Evolutionary conservation across 805 yeast genomes (phyloP), one percentile per base, ranked within the genome.

Genomic region (Yamadazyma phyllophila): DNA sequence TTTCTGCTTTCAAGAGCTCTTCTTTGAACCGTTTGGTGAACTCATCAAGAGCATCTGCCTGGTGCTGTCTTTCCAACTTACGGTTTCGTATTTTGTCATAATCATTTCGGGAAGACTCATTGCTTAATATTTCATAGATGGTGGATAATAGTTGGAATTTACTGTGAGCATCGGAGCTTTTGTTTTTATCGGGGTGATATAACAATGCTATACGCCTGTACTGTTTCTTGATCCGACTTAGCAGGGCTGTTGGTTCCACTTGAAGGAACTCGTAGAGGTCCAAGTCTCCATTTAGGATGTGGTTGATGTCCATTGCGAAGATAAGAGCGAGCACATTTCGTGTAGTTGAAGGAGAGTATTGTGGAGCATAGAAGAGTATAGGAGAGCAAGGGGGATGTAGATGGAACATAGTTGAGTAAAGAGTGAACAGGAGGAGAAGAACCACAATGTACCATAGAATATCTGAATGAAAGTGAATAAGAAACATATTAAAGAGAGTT

Each of bases 121-220:
- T 53, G 7, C 58, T 54, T 26, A 71, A 57, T 12, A 71, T 63
- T 34, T 65, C 63, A 56, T 69, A 61, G 5, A 62, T 55, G 30
- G 57, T 54, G 7, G 66, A 54, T 41, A 67, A 52, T 11, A 60
- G 39, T 32, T 65, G 65, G 54, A 71, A 71, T 46, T 62, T 58
- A 9, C 49, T 49, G 8, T 47, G 49, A 1, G 65, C 65, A 32
- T 53, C 62, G 2, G 60, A 56, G 13, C 57, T 49, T 9, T 58
- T 48, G 49, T 65, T 63, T 51, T 71, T 72, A 51, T 72, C 77
- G 6, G 77, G 76, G 48, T 72, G 76, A 48, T 56, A 66, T 15
- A 48, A 38, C 15, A 71, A 60, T 0, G 77, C 76, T 46, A 59
- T 51, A 33, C 54, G 53, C 32, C 75, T 57, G 52, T 67, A 71